A percentile compares a stretch with the other conserved stretches of the same genome.
Evolutionary conservation across 2,329 filamentous ascomycete genomes (phyloP).

Genomic region (Xylariaceae sp.): DNA sequence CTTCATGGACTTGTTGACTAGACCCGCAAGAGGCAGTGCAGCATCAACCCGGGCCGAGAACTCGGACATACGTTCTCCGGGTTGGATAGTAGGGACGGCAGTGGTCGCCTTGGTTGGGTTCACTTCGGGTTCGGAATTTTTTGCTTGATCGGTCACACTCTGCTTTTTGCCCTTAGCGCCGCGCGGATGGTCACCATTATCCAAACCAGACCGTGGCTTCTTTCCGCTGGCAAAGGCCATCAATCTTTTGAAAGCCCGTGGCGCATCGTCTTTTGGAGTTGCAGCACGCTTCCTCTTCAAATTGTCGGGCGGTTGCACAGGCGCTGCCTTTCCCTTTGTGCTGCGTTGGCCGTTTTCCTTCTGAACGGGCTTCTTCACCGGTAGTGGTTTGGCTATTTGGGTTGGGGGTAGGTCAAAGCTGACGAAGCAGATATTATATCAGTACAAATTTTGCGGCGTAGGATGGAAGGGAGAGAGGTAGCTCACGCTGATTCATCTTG

Average conservation of each 20-base stretch:
- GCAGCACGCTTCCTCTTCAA: constrained; percentile 55
- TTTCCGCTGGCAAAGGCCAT: constrained; percentile 77
- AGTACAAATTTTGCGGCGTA: constrained; percentile 32
- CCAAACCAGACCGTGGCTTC: constrained; percentile 67
- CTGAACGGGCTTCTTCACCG: constrained; percentile 47
- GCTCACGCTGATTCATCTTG: constrained; percentile 62
- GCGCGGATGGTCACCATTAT: constrained; percentile 66
- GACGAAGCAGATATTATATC: constrained; percentile 3
- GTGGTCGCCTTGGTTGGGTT: constrained; percentile 27
- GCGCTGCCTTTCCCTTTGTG: constrained; percentile 16
- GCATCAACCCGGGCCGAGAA: constrained; percentile 86
- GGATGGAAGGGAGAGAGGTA: background rate
- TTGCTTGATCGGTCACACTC: constrained; percentile 30
- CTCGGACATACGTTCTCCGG: constrained; percentile 82
- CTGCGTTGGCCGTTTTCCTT: constrained; percentile 36
- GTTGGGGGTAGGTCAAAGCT: constrained; percentile 60
- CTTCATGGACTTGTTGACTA: constrained; percentile 68
- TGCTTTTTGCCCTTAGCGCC: constrained; percentile 43
- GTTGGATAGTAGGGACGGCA: constrained; percentile 72
- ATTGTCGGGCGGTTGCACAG: constrained; percentile 48
- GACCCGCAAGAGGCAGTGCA: constrained; percentile 75
- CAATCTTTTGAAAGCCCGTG: constrained; percentile 83
- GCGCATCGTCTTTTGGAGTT: constrained; percentile 74
- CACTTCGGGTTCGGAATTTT: constrained; percentile 26
- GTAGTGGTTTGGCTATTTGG: constrained; percentile 58